Evolutionary conservation across 768 basidiomycete genomes (phyloP).

Genomic region (Hebeloma cylindrosporum): DNA sequence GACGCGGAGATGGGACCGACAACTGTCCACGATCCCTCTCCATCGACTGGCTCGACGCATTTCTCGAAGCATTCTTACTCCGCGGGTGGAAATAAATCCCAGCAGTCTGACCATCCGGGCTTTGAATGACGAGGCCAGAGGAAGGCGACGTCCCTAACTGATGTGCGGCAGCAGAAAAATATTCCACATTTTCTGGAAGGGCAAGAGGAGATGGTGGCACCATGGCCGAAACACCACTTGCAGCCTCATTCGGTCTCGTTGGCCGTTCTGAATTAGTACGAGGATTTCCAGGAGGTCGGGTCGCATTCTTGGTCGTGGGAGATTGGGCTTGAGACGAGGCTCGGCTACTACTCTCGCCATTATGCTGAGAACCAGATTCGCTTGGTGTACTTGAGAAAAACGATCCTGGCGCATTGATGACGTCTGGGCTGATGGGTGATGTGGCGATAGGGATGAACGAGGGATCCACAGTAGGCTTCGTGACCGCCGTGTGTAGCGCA

Average conservation of each 20-base stretch:
- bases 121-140: slow-evolving; percentile 87
- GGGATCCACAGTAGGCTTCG: slow-evolving; percentile 84
- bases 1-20: slow-evolving; percentile 25
- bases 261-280: slow-evolving; percentile 67
- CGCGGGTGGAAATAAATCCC: slow-evolving; percentile 95
- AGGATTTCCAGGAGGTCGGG: slow-evolving; percentile 44
- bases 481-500: slow-evolving; percentile 86
- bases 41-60: slow-evolving; percentile 38
- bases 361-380: no score
- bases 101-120: slow-evolving; percentile 90
- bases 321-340: slow-evolving; percentile 15
- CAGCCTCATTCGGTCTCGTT: slow-evolving; percentile 51
- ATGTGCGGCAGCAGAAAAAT: slow-evolving; percentile 65
- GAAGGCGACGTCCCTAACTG: slow-evolving; percentile 75
- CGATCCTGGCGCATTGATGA: slow-evolving; percentile 37
- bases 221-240: slow-evolving; percentile 26
- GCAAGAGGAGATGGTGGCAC: slow-evolving; percentile 68
- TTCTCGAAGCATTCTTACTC: slow-evolving; percentile 35
- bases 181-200: slow-evolving; percentile 73
- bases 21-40: slow-evolving; percentile 48
- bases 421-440: slow-evolving; percentile 77
- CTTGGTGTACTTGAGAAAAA: slow-evolving; percentile 39
- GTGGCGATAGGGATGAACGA: slow-evolving; percentile 95
- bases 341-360: no score
- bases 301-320: slow-evolving; percentile 26